Conservation (phyloP, 2,329 filamentous ascomycete genomes). For the Cordyceps cateniannulata region DNA sequence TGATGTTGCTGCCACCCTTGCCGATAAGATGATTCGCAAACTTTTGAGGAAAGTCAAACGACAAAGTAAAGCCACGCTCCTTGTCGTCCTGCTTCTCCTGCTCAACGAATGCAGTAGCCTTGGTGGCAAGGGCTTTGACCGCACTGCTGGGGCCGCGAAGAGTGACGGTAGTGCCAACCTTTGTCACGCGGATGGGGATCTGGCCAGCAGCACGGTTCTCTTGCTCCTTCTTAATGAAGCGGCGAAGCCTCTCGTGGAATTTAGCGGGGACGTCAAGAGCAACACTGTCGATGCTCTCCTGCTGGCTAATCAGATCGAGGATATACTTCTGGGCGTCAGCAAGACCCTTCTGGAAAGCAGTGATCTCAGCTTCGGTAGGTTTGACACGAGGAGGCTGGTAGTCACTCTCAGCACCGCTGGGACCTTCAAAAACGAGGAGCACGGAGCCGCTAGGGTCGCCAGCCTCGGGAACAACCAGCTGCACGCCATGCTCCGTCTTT, state of each 20-base stretch:
- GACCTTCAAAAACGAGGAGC: conserved; percentile 68
- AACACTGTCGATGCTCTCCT: conserved; percentile 46
- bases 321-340: conserved; percentile 52
- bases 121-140: conserved; percentile 65
- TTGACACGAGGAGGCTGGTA: conserved; percentile 51
- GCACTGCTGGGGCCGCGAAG: conserved; percentile 70
- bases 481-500: conserved; percentile 64
- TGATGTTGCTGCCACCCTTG: conserved; percentile 60
- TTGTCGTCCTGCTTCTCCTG: conserved; percentile 90
- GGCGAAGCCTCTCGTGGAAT: conserved; percentile 57
- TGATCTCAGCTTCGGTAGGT: conserved; percentile 44
- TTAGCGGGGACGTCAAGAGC: conserved; percentile 54
- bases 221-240: conserved; percentile 60
- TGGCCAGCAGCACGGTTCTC: conserved; percentile 48
- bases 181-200: conserved; percentile 54
- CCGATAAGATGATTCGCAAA: conserved; percentile 79
- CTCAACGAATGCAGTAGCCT: conserved; percentile 72
- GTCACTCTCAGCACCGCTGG: conserved; percentile 36
- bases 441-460: conserved; percentile 54
- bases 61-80: conserved; percentile 79
- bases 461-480: conserved; percentile 63
- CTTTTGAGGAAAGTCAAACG: conserved; percentile 92
- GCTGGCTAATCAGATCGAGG: conserved; percentile 49
- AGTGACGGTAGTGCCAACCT: conserved; percentile 55
- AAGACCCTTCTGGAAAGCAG: conserved; percentile 48